Evolutionary conservation across 2,329 filamentous ascomycete species (phyloP).

Genomic region (Aspergillus texensis): DNA sequence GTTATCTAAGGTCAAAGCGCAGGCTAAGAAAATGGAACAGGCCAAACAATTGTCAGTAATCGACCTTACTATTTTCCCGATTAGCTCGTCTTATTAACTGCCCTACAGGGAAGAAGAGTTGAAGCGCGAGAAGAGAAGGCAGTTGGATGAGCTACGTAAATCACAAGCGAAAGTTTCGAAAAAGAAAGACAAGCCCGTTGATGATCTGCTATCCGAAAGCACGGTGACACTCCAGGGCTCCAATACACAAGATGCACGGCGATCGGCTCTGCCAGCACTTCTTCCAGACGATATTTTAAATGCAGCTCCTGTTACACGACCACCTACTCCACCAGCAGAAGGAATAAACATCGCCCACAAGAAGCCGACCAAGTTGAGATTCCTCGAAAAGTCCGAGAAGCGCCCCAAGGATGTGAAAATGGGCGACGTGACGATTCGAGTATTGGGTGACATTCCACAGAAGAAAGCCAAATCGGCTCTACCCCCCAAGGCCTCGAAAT

Average conservation of each 20-base stretch:
- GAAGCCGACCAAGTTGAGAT: slow-evolving; percentile 50
- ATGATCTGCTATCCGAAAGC: slow-evolving; percentile 45
- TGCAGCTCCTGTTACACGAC: slow-evolving; percentile 46
- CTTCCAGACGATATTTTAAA: slow-evolving; percentile 56
- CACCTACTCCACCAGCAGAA: slow-evolving; percentile 49
- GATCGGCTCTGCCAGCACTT: slow-evolving; percentile 49
- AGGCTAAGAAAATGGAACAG: slow-evolving; percentile 42
- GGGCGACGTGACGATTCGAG: slow-evolving; percentile 53
- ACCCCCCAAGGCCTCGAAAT: slow-evolving; percentile 50
- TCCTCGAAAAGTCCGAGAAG: slow-evolving; percentile 52
- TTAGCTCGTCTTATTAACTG: slow-evolving; percentile 21
- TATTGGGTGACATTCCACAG: slow-evolving; percentile 42
- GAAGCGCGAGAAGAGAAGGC: slow-evolving; percentile 43
- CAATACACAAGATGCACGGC: slow-evolving; percentile 38
- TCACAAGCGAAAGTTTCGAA: slow-evolving; percentile 39
- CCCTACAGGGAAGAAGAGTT: slow-evolving; percentile 39
- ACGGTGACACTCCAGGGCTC: slow-evolving; percentile 44
- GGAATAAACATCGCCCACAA: slow-evolving; percentile 25
- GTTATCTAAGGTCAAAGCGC: slow-evolving; percentile 39
- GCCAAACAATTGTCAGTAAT: slow-evolving; percentile 39
- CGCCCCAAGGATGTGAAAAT: slow-evolving; percentile 54
- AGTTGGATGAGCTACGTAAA: slow-evolving; percentile 44
- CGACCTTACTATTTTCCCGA: not conserved
- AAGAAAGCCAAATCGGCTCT: slow-evolving; percentile 43
- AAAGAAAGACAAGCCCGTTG: slow-evolving; percentile 30